Evolutionary conservation across 176 grass and related monocot genomes (phyloP).

Genomic region (Triticum monococcum): DNA sequence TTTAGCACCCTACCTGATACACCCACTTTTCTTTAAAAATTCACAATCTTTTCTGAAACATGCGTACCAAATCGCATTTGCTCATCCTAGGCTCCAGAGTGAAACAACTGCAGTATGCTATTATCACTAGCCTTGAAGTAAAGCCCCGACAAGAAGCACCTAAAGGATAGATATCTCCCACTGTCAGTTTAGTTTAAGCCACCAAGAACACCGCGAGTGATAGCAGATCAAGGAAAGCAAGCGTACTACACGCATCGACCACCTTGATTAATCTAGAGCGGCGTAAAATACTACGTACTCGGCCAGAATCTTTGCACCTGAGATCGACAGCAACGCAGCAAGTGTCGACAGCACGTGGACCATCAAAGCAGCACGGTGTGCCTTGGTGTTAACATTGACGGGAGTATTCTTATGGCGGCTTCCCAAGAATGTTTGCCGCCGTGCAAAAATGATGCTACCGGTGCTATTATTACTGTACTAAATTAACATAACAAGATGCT

Average conservation of each 20-base stretch:
- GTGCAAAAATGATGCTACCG: not conserved
- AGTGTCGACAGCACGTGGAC: slow-evolving; percentile 28
- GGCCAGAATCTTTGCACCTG: slow-evolving; percentile 22
- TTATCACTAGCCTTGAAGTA: not conserved
- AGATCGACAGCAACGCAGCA: not conserved
- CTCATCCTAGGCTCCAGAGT: not conserved
- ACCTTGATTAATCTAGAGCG: not conserved
- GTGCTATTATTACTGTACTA: no score
- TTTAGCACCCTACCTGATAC: not conserved
- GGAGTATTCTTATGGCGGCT: slow-evolving; percentile 23
- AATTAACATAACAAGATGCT: not conserved
- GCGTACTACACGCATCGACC: not conserved
- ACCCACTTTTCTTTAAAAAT: not conserved
- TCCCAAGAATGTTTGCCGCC: slow-evolving; percentile 46
- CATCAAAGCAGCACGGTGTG: slow-evolving; percentile 16
- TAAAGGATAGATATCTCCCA: slow-evolving; percentile 5
- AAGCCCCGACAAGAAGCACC: slow-evolving; percentile 10
- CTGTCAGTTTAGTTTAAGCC: slow-evolving; percentile 14
- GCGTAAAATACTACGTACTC: not conserved
- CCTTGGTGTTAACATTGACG: slow-evolving; percentile 41
- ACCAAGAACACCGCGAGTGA: not conserved
- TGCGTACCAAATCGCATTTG: not conserved
- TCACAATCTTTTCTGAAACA: not conserved
- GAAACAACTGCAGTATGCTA: not conserved
- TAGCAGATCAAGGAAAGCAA: slow-evolving; percentile 7